Conservation (phyloP, 2,329 filamentous ascomycete species). For the Pezicula carpinea region DNA sequence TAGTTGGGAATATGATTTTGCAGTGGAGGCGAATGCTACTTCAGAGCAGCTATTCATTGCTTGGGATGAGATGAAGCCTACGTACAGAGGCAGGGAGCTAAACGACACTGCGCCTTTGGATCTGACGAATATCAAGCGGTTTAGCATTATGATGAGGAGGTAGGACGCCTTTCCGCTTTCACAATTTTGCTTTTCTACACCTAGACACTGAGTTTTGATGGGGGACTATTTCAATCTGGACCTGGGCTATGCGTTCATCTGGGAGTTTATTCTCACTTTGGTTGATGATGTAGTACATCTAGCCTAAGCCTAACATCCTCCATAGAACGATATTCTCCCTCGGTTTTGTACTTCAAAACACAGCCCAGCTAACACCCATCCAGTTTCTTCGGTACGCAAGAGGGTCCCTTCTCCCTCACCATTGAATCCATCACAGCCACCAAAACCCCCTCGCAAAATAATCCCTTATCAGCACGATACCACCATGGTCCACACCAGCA, state of each 20-base stretch:
- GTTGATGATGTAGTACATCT: too few relatives aligned
- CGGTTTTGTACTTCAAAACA: too few relatives aligned
- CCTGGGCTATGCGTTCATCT: neutral
- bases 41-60: conserved; percentile 46
- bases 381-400: conserved; percentile 72
- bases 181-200: neutral
- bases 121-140: conserved; percentile 53
- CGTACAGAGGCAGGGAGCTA: conserved; percentile 65
- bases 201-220: conserved; percentile 2
- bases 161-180: conserved; percentile 31
- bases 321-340: too few relatives aligned
- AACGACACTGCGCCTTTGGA: conserved; percentile 57
- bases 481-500: conserved; percentile 13
- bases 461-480: conserved; percentile 10
- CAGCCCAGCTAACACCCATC: neutral
- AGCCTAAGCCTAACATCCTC: too few relatives aligned
- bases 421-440: conserved; percentile 51
- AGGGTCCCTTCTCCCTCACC: conserved; percentile 60
- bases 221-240: conserved; percentile 21
- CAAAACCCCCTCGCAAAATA: too few relatives aligned
- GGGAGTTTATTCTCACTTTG: too few relatives aligned
- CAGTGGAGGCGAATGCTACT: conserved; percentile 24
- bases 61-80: conserved; percentile 64
- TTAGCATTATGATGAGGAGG: conserved; percentile 81
- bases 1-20: conserved; percentile 72